Conservation (phyloP, 2,329 filamentous ascomycete genomes). For the Fonsecaea monophora region DNA sequence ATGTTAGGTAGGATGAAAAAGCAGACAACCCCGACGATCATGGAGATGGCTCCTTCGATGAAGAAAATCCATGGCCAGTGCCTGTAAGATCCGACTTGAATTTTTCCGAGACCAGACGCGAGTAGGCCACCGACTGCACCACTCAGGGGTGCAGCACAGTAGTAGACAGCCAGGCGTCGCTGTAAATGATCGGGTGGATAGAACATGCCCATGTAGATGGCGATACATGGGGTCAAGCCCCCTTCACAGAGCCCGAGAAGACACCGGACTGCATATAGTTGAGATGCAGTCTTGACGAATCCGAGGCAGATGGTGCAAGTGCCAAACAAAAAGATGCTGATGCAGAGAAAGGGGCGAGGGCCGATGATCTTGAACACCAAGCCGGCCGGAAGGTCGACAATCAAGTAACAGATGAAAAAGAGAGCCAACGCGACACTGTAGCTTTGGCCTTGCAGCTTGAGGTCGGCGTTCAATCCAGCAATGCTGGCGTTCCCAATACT, state of each 20-base stretch:
- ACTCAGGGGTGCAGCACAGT: conserved; percentile 70
- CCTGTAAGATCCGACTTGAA: conserved; percentile 14
- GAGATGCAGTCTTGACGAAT: conserved; percentile 45
- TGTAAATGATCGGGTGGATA: conserved; percentile 68
- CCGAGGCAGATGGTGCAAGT: conserved; percentile 62
- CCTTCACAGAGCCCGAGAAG: conserved; percentile 69
- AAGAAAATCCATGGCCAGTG: not conserved
- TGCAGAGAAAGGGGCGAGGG: conserved; percentile 15
- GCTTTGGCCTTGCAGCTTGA: not conserved
- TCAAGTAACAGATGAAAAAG: not conserved
- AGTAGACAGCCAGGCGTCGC: conserved; percentile 70
- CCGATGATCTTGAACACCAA: conserved; percentile 30
- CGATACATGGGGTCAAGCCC: conserved; percentile 70
- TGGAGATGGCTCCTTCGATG: not conserved
- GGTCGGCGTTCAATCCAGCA: not conserved
- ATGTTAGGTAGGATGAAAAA: not conserved
- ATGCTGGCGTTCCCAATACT: conserved; percentile 68
- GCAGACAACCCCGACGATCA: not conserved
- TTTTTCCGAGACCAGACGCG: conserved; percentile 60
- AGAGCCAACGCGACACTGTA: not conserved
- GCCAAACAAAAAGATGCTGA: conserved; percentile 60
- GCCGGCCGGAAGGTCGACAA: not conserved
- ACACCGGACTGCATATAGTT: conserved; percentile 67
- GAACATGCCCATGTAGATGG: conserved; percentile 69
- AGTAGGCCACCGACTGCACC: conserved; percentile 65